A percentile compares a stretch with the other conserved stretches of the same genome.
These are phyloP conservation scores for Cenchrus purpureus DNA, from an alignment of 176 grass and related monocot species.

Conservation along the genomic window DNA sequence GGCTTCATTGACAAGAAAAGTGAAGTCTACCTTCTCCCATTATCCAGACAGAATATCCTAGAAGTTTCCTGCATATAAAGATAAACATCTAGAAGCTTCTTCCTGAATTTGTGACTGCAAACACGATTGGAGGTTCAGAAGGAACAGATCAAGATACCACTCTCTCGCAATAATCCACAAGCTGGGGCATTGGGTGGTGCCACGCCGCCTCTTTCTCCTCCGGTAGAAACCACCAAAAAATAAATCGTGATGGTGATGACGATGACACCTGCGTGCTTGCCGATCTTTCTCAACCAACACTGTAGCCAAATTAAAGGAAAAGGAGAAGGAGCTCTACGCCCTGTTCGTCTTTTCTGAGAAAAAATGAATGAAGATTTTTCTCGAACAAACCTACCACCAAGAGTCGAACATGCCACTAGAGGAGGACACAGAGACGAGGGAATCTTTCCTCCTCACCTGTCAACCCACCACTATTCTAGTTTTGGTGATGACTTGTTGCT, in stretches of 20 bases:
- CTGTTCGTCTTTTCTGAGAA: no score
- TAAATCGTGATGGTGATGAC: background rate
- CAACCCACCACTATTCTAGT: slow-evolving; percentile 22
- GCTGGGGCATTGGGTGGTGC: slow-evolving; percentile 11
- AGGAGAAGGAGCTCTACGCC: background rate
- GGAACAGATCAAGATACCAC: background rate
- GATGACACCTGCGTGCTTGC: slow-evolving; percentile 18
- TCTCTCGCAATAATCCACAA: background rate
- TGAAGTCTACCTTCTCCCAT: background rate
- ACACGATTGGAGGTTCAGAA: background rate
- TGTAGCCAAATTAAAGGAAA: background rate
- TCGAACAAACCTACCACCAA: no score
- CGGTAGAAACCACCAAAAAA: slow-evolving; percentile 1
- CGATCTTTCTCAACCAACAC: slow-evolving; percentile 14
- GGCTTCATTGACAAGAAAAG: background rate
- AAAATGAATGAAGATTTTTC: no score
- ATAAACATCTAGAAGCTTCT: background rate
- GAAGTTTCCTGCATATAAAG: background rate
- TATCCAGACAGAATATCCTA: background rate
- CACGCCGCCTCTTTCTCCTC: slow-evolving; percentile 3
- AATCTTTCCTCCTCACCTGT: slow-evolving; percentile 14
- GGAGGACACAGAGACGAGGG: background rate
- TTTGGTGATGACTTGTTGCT: slow-evolving; percentile 32
- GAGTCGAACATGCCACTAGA: no score
- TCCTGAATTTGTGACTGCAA: slow-evolving; percentile 7